phyloP scores from a whole-genome alignment of 2,329 filamentous ascomycete species.

The Beauveria medogensis region DNA sequence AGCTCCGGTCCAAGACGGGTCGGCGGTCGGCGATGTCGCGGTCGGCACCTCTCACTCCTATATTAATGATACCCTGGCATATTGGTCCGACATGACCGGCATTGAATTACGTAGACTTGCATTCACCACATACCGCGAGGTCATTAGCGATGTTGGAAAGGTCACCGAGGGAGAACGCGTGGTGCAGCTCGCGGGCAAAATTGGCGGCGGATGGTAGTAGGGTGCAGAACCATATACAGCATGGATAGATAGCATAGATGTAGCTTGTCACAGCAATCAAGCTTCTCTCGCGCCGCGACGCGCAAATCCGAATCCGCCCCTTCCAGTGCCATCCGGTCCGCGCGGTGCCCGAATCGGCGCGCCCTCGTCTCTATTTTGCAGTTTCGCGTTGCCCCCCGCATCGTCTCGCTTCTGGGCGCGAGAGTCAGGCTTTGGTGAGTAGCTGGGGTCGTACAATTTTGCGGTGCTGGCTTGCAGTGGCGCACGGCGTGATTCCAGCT shows the following conservation, averaged over 20 bases:
- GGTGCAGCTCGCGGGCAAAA: conserved; percentile 79
- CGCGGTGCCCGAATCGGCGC: conserved; percentile 65
- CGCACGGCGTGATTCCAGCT: conserved; percentile 1
- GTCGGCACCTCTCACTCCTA: conserved; percentile 58
- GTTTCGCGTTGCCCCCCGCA: conserved; percentile 25
- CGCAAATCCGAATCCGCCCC: conserved; percentile 71
- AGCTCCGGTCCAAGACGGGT: conserved; percentile 24
- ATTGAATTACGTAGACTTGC: conserved; percentile 64
- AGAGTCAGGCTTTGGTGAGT: conserved; percentile 55
- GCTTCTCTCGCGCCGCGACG: conserved; percentile 49
- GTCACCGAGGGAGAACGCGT: conserved; percentile 68
- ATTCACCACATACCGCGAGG: conserved; percentile 82
- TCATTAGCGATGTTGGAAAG: conserved; percentile 93
- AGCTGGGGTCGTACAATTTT: conserved; percentile 71
- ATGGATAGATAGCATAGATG: conserved; percentile 15
- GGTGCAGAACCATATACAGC: conserved; percentile 16
- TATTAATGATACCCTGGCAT: conserved; percentile 59
- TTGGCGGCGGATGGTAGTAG: conserved; percentile 82
- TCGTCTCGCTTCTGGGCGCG: conserved; percentile 33
- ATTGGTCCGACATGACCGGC: conserved; percentile 69
- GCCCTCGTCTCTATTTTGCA: conserved; percentile 55
- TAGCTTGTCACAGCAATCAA: conserved; percentile 25
- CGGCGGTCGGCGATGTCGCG: conserved; percentile 35
- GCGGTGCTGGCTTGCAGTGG: conserved; percentile 16
- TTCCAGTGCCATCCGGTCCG: conserved; percentile 69